Base-by-base conservation (phyloP, 2,329 filamentous ascomycete genomes). In the Penicillium sp. region DNA sequence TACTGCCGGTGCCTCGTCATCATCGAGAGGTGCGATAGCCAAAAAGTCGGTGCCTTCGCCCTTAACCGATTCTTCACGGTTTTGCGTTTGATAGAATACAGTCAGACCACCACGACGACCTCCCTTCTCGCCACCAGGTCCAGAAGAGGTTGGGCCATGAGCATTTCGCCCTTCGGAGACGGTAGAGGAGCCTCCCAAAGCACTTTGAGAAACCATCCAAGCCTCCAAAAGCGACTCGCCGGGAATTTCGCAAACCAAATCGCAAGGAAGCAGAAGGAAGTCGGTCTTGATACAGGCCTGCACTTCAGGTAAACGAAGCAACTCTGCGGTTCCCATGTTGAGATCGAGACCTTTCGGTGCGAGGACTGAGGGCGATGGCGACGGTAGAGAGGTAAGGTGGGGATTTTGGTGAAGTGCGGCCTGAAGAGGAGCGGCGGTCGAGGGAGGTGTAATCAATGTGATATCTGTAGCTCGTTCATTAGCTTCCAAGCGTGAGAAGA, bases 41-140 rank as follows among this genome's bases (percentile, higher is more conserved):
- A 97, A 85, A 74, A 97, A 97, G 72, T 98, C 94, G 1, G 92
- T 95, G 75, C 97, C 93, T 75, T 97, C 92, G 49, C 89, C 89
- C 79, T 97, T 98, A 64, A 94, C 85, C 38, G 87, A 87, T 6
- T 87, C 87, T 63, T 90, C 89, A 22, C 78, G 71, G 19, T 83
- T 85, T 73, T 92, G 92, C 1, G 93, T 96, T 71, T 94, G 87
- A 76, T 97, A 98, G 88, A 91, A 98, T 1, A 99, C 90, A 6
- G 90, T 89, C 40, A 98, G 81, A 1, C 92, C 95, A 45, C 93
- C 93, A 76, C 90, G 90, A 63, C 86, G 83, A 28, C 85, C 84
- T 2, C 82, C 80, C 57, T 79, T 80, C 70, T 87, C 85, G 43
- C 82, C 84, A 35, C 84, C 83, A 8, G 83, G 71, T 2, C 81